Evolutionary conservation across 495 filamentous ascomycete species (phyloP), one percentile per base, ranked within the genome.

Genomic region (Penicillium coprophilum): DNA sequence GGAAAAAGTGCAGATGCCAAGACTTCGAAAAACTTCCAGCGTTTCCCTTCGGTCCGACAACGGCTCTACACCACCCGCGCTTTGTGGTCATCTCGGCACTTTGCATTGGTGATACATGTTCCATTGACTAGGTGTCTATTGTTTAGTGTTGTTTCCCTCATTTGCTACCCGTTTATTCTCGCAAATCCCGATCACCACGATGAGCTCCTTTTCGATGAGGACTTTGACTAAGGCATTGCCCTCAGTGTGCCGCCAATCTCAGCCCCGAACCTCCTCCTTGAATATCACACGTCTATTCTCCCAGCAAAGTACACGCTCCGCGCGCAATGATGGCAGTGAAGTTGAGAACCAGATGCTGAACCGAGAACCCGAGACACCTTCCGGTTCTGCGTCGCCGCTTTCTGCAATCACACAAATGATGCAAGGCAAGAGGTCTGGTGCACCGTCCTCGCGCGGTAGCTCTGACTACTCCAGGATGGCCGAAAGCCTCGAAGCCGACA

Each of bases 1-100:
- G 69, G 71, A 76, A 76, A 76, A 76, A 73, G 71, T 76, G 58
- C 57, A 67, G 69, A 61, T 68, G 71, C 74, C 74, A 77, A 77
- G 74, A 65, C 64, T 70, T 67, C 64, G 60, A 72, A 73, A 73
- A 75, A 75, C 74, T 75, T 72, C 74, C 74, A 72, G 71, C 62
- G 67, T 60, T 63, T 63, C 68, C 68, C 61, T 65, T 70, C 58
- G 64, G 62, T 67, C 67, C 67, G 65, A 68, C 64, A 57, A 64
- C 66, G 63, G 66, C 55, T 55, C 55, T 51, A 53, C 56, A 38
- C 48, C 38, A 46, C 50, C 53, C 50, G 46, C 28, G 28, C 46
- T 13, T 44, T 52, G 31, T 43, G 41, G 46, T 48, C 43, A 46
- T 46, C n/a, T 23, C 38, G 23, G 23, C 53, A 40, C 39, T 40